Evolutionary conservation across 169 alveolate genomes (phyloP).

Genomic region (Besnoitia besnoiti): DNA sequence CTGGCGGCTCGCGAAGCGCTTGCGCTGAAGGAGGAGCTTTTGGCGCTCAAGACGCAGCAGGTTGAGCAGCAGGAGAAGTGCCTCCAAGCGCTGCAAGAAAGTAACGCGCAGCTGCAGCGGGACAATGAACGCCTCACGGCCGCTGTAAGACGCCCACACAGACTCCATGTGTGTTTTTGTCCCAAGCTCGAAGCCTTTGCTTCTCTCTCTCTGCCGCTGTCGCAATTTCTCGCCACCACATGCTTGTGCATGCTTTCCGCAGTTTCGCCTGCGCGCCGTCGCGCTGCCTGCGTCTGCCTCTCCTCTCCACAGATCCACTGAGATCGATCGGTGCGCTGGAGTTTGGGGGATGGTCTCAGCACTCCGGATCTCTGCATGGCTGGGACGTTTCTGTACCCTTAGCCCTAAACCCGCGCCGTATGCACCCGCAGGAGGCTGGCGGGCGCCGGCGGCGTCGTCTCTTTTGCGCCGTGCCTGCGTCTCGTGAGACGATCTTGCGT

Average conservation of each 20-base stretch:
- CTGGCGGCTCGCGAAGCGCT: not conserved
- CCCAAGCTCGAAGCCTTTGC: not conserved
- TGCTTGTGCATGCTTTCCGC: not conserved
- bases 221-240: not conserved
- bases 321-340: no score
- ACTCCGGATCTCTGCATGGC: no score
- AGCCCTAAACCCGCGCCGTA: no score
- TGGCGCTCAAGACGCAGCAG: not conserved
- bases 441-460: no score
- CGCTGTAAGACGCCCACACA: not conserved
- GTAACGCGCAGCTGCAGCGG: not conserved
- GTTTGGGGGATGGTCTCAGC: no score
- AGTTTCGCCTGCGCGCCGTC: not conserved
- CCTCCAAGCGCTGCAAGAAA: not conserved
- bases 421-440: no score
- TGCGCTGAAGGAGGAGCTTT: slow-evolving; percentile 26
- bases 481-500: no score
- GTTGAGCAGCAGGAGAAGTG: not conserved
- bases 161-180: not conserved
- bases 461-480: no score
- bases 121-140: not conserved
- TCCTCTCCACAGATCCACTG: no score
- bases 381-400: no score
- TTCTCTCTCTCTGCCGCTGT: not conserved
- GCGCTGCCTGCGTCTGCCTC: no score